phyloP scores from a whole-genome alignment of 2,329 filamentous ascomycete species.

The Parascedosporium putredinis region DNA sequence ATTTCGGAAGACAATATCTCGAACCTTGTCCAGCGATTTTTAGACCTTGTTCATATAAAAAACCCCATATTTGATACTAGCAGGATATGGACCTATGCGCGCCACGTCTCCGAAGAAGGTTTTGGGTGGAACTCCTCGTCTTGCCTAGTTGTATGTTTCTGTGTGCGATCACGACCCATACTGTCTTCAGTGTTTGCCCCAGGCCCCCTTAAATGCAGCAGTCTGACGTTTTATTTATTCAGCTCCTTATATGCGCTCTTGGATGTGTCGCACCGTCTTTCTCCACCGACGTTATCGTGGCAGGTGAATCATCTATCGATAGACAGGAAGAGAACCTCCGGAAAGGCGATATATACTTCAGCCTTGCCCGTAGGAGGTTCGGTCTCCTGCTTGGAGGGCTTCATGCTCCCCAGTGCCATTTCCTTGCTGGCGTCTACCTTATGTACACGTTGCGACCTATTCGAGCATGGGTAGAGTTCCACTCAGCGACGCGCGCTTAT shows the following conservation, averaged over 20 bases:
- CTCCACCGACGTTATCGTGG: neutral
- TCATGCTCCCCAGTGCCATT: conserved; percentile 4
- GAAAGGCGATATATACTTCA: conserved; percentile 8
- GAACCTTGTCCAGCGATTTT: conserved; percentile 19
- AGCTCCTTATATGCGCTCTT: neutral
- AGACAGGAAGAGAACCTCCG: neutral
- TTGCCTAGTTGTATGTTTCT: conserved; percentile 17
- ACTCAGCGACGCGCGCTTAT: conserved; percentile 1
- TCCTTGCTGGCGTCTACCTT: conserved; percentile 9
- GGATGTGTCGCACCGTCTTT: neutral
- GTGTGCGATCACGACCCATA: neutral
- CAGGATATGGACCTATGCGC: conserved; percentile 15
- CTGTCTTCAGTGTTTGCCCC: neutral
- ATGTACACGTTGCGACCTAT: conserved; percentile 9
- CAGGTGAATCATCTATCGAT: neutral
- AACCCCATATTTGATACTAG: conserved; percentile 24
- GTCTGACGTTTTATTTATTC: too few species aligned
- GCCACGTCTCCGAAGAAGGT: conserved; percentile 17
- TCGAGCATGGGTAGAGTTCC: conserved; percentile 7
- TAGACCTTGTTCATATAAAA: conserved; percentile 23
- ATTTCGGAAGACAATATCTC: conserved; percentile 19
- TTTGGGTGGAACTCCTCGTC: conserved; percentile 21
- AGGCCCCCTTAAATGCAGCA: too few species aligned
- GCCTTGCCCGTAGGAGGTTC: neutral
- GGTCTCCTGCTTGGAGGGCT: conserved; percentile 5